Evolutionary conservation across 768 basidiomycete species (phyloP).

Genomic region (Paxillus ammoniavirescens): DNA sequence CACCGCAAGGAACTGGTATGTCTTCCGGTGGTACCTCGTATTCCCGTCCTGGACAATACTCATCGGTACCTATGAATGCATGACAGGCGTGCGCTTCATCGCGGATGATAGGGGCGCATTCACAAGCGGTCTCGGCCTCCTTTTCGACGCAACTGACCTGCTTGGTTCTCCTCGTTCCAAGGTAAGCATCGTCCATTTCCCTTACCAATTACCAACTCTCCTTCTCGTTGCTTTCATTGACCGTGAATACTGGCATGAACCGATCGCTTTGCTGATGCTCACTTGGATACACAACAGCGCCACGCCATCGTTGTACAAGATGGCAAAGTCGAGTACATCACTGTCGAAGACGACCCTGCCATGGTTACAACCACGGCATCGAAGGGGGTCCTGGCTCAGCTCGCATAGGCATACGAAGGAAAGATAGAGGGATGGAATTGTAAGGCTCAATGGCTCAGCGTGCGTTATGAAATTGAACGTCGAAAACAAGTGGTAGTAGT

Average conservation of each 20-base stretch:
- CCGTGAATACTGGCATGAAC: too few species aligned
- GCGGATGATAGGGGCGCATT: conserved; percentile 63
- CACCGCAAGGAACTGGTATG: conserved; percentile 55
- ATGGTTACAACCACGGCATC: conserved; percentile 55
- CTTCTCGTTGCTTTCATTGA: too few species aligned
- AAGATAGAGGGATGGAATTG: too few species aligned
- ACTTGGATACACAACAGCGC: conserved; percentile 34
- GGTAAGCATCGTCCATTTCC: conserved; percentile 29
- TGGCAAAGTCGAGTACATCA: conserved; percentile 52
- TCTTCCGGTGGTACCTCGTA: conserved; percentile 1
- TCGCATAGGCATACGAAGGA: conserved; percentile 9
- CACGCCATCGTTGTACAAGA: conserved; percentile 59
- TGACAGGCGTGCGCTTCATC: conserved; percentile 55
- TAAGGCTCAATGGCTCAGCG: too few species aligned
- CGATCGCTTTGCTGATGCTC: too few species aligned
- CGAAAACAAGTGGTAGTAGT: too few species aligned
- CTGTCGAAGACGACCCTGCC: conserved; percentile 47
- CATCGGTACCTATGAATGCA: background rate
- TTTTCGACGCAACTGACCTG: conserved; percentile 55
- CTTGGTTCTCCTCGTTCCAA: conserved; percentile 67
- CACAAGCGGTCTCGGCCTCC: conserved; percentile 48
- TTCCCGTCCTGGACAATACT: conserved; percentile 1
- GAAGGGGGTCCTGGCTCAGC: conserved; percentile 39
- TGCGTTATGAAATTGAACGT: too few species aligned
- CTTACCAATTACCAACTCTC: background rate